phyloP scores from a whole-genome alignment of 2,329 filamentous ascomycete species.

The Pyrenophora graminea region DNA sequence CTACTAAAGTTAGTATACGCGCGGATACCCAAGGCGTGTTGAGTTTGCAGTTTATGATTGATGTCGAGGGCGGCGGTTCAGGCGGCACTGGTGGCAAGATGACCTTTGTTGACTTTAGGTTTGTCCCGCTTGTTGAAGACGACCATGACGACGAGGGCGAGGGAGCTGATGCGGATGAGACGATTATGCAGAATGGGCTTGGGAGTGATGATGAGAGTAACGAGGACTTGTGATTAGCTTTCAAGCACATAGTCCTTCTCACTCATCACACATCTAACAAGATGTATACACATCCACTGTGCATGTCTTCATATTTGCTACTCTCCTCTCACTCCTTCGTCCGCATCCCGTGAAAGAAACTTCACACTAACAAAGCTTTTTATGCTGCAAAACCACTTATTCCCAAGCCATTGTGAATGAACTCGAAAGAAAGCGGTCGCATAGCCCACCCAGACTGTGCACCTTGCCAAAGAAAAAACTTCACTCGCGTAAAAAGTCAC shows the following conservation, averaged over 20 bases:
- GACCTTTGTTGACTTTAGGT: conserved; percentile 81
- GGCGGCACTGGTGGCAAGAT: conserved; percentile 42
- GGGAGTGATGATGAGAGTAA: conserved; percentile 11
- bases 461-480: background rate
- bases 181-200: conserved; percentile 20
- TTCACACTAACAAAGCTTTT: too few relatives aligned
- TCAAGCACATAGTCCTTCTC: background rate
- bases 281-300: background rate
- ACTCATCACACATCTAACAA: background rate
- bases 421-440: too few relatives aligned
- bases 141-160: conserved; percentile 40
- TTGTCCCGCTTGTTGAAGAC: conserved; percentile 72
- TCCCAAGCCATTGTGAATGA: too few relatives aligned
- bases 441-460: background rate
- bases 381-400: too few relatives aligned
- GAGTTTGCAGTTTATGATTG: conserved; percentile 95
- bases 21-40: conserved; percentile 88
- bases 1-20: conserved; percentile 88
- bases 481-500: too few relatives aligned
- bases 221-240: background rate
- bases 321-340: background rate
- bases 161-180: conserved; percentile 22
- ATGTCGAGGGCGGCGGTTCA: conserved; percentile 61
- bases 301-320: background rate
- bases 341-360: too few relatives aligned